These are phyloP conservation scores for Fusarium sp. DNA, from an alignment of 2,329 filamentous ascomycete species.

Conservation along the genomic window DNA sequence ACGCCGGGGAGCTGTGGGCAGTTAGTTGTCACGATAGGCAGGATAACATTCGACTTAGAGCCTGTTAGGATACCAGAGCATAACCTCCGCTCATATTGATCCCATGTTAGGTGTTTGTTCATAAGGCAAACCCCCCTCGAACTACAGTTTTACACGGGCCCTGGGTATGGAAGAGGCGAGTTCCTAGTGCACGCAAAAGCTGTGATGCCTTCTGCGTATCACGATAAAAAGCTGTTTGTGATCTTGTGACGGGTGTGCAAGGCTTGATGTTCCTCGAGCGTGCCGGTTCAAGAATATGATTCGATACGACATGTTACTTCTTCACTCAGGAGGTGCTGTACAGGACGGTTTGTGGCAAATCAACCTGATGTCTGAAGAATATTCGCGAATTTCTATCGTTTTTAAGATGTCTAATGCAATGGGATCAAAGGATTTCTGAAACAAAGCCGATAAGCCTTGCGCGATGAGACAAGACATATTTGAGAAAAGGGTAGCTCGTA, in stretches of 20 bases:
- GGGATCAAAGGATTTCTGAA: not conserved
- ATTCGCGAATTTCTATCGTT: not conserved
- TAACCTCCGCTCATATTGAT: not conserved
- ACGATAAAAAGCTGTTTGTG: constrained; percentile 12
- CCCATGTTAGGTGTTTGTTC: not conserved
- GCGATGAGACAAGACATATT: not conserved
- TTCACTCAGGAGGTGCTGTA: not conserved
- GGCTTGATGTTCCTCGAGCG: not conserved
- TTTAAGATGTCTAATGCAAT: no score
- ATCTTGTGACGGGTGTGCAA: not conserved
- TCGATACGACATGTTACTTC: not conserved
- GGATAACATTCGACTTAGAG: not conserved
- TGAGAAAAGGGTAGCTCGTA: not conserved
- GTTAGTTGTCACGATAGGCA: not conserved
- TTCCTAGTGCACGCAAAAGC: constrained; percentile 8
- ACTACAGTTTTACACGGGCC: not conserved
- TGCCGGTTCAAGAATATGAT: not conserved
- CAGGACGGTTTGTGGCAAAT: not conserved
- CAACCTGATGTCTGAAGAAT: not conserved
- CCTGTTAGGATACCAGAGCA: not conserved
- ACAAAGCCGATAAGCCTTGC: not conserved
- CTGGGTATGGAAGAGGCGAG: constrained; percentile 12
- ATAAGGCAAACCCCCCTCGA: not conserved
- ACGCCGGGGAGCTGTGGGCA: not conserved
- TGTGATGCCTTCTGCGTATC: constrained; percentile 3